Evolutionary conservation across 768 basidiomycete genomes (phyloP), one percentile per base, ranked within the genome.

Genomic region (Suillus fuscotomentosus): DNA sequence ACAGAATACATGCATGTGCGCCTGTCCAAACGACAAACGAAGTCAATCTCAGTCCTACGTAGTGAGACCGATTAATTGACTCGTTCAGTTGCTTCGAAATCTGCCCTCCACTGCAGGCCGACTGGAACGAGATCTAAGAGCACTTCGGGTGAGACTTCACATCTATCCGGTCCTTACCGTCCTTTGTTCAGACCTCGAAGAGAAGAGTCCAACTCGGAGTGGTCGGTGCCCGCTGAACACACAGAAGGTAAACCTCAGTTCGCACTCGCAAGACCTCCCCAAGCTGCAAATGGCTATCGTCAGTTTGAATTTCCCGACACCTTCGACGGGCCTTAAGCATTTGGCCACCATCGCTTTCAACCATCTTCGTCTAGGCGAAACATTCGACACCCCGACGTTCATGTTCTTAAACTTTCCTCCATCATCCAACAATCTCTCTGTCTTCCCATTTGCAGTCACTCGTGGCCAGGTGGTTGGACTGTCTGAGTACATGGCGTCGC

Each of bases 351-450:
- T 53, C 15, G 45, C 14, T 22, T 53, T 51, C 45, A 61, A 53
- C n/a, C 20, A 53, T 15, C n/a, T 61, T 61, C 51, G 34, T 14
- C 47, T 47, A 3, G 51, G 60, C 27, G 39, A 51, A 6, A 15
- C 27, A 27, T n/a, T 34, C 14, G 38, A 47, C 2, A 47, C 45
- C 45, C 45, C n/a, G 45, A 47, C 45, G 45, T 38, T 61, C 43
- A 61, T 61, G 27, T 6, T 50, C 39, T n/a, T 20, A 8, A 61
- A 61, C 31, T 31, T 45, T 17, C 14, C 27, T n/a, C 11, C 5
- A 17, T 61, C 34, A 53, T 61, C 48, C 47, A 24, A 36, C 27
- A 24, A 38, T 61, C 60, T n/a, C 60, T 61, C n/a, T 3, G 14
- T 20, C 36, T 61, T 6, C 60, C 48, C 20, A 24, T 38, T 22